A percentile compares a stretch with the other conserved stretches of the same genome.
These are phyloP conservation scores for Cyclaneusma minus DNA, from an alignment of 2,329 filamentous ascomycete species.

Conservation along the genomic window DNA sequence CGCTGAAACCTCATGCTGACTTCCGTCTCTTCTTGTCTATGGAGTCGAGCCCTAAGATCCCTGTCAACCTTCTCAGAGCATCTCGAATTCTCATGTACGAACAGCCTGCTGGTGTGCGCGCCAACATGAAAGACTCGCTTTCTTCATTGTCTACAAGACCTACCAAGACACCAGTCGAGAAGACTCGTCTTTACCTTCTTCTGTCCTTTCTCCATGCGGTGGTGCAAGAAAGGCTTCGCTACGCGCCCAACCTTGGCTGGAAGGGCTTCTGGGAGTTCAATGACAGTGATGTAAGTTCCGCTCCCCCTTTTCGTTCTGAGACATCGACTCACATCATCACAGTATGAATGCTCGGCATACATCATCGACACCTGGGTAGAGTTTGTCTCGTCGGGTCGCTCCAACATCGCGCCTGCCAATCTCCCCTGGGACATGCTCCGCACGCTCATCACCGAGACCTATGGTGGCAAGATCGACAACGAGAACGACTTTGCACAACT, in stretches of 20 bases:
- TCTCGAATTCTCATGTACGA: conserved; percentile 95
- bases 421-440: conserved; percentile 96
- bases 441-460: conserved; percentile 81
- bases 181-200: conserved; percentile 75
- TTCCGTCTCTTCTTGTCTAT: conserved; percentile 96
- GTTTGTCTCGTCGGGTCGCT: conserved; percentile 63
- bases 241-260: conserved; percentile 89
- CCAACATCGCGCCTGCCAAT: conserved; percentile 84
- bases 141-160: conserved; percentile 64
- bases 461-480: conserved; percentile 94
- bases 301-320: conserved; percentile 5
- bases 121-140: conserved; percentile 98
- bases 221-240: conserved; percentile 84
- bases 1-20: conserved; percentile 81
- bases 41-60: conserved; percentile 94
- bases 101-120: conserved; percentile 87
- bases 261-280: conserved; percentile 99
- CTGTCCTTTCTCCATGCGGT: conserved; percentile 93
- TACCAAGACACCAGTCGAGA: conserved; percentile 74
- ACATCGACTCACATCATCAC: conserved; percentile 17
- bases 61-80: conserved; percentile 84
- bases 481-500: conserved; percentile 69
- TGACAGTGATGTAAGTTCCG: conserved; percentile 77
- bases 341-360: conserved; percentile 95
- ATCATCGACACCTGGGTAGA: conserved; percentile 96